A percentile compares a stretch with the other conserved stretches of the same genome.
phyloP scores from a whole-genome alignment of 1,284 basidiomycete genomes.

The Fomes fomentarius region DNA sequence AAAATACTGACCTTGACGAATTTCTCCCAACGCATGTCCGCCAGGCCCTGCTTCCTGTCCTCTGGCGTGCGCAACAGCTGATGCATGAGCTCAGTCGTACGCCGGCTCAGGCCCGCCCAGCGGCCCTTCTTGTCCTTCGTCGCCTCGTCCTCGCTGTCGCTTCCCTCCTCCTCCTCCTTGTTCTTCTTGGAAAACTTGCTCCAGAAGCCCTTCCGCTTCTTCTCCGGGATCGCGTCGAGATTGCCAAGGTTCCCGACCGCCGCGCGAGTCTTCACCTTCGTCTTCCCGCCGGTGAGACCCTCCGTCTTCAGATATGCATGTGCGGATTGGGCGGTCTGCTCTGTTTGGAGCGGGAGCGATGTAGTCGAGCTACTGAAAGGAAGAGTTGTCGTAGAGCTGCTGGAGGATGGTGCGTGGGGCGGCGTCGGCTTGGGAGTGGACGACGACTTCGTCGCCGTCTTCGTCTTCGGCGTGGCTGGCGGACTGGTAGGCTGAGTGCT shows the following conservation, averaged over 20 bases:
- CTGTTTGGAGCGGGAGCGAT: constrained; percentile 50
- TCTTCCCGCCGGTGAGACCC: constrained; percentile 49
- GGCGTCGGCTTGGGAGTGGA: constrained; percentile 14
- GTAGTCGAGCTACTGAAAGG: constrained; percentile 42
- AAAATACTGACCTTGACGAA: constrained; percentile 51
- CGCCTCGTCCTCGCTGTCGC: constrained; percentile 35
- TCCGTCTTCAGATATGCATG: constrained; percentile 67
- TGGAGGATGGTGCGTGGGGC: constrained; percentile 27
- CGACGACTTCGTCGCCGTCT: constrained; percentile 17
- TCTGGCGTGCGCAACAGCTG: constrained; percentile 62
- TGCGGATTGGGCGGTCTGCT: constrained; percentile 63
- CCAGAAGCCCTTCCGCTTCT: constrained; percentile 51
- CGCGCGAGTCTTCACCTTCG: constrained; percentile 70
- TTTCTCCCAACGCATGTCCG: constrained; percentile 75
- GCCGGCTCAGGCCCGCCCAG: constrained; percentile 62
- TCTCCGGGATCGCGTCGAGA: constrained; percentile 49
- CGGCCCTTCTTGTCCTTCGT: constrained; percentile 44
- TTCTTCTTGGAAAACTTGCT: constrained; percentile 46
- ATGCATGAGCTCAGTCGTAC: constrained; percentile 59
- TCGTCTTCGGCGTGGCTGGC: constrained; percentile 14
- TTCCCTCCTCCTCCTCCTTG: constrained; percentile 36
- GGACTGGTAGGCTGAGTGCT: constrained; percentile 15
- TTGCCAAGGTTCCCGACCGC: constrained; percentile 47
- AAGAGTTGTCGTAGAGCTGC: constrained; percentile 31
- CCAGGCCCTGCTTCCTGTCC: constrained; percentile 56